Base-by-base conservation (phyloP, 108 stramenopile genomes). In the Aureococcus anophagefferens region DNA sequence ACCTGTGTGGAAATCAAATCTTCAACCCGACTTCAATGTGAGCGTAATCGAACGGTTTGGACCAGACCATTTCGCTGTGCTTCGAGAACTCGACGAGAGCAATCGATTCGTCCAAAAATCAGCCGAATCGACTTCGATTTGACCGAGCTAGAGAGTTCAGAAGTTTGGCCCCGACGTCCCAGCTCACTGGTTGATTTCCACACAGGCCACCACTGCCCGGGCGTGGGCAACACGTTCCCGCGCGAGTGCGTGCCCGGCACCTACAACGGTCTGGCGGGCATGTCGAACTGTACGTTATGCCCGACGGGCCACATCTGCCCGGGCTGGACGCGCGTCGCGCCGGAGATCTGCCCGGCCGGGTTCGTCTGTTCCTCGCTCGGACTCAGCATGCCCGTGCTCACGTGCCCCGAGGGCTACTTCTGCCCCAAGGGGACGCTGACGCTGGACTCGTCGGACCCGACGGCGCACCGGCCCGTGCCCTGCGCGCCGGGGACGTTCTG, bases 121-220 rank as follows among this genome's bases (percentile, higher is more conserved):
- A n/a, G n/a, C n/a, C n/a, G n/a, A n/a, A n/a, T n/a, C n/a, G n/a
- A n/a, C n/a, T n/a, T n/a, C n/a, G n/a, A n/a, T n/a, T n/a, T n/a
- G n/a, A n/a, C n/a, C n/a, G n/a, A n/a, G n/a, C n/a, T n/a, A n/a
- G n/a, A n/a, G n/a, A n/a, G n/a, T n/a, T n/a, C n/a, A n/a, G n/a
- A n/a, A n/a, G n/a, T n/a, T n/a, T n/a, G n/a, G n/a, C n/a, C n/a
- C n/a, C n/a, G n/a, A n/a, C n/a, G n/a, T n/a, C n/a, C n/a, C n/a
- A n/a, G n/a, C n/a, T n/a, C n/a, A n/a, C n/a, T n/a, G n/a, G n/a
- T n/a, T n/a, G n/a, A n/a, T n/a, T n/a, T n/a, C n/a, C n/a, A n/a
- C n/a, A n/a, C n/a, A n/a, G n/a, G n/a, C n/a, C 77, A 80, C 66
- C 83, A 85, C 67, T 93, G 92, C 75, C 91, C 92, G 33, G 90